Evolutionary conservation across 495 filamentous ascomycete genomes (phyloP).

Genomic region (Penicillium turbatum): DNA sequence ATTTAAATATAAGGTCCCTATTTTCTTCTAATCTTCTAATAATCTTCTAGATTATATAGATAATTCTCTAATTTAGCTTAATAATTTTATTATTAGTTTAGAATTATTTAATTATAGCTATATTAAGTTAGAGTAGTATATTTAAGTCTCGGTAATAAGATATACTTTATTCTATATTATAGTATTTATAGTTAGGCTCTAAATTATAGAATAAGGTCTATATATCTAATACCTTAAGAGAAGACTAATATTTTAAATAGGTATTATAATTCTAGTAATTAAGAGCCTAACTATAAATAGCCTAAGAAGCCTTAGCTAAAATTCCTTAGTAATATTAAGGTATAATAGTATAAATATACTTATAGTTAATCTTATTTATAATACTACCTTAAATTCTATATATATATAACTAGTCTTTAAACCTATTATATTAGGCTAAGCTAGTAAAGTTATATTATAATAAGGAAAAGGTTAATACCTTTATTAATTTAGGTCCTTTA

Average conservation of each 20-base stretch:
- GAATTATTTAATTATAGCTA: constrained; percentile 13
- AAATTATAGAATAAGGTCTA: constrained; percentile 19
- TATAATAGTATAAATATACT: neutral
- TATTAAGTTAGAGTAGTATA: constrained; percentile 13
- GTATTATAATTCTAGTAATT: constrained; percentile 22
- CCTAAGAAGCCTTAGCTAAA: constrained; percentile 22
- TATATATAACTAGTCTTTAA: constrained; percentile 16
- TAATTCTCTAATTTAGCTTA: constrained; percentile 15
- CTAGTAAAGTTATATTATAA: constrained; percentile 17
- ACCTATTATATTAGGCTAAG: constrained; percentile 17
- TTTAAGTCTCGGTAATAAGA: constrained; percentile 21
- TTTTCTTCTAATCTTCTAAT: constrained; percentile 3
- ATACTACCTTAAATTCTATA: constrained; percentile 18
- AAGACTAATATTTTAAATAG: constrained; percentile 23
- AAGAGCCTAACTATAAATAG: constrained; percentile 18
- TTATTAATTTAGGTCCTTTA: constrained; percentile 3
- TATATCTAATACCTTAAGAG: constrained; percentile 20
- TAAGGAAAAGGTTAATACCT: constrained; percentile 9
- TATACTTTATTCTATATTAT: constrained; percentile 25
- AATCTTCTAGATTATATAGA: constrained; percentile 13
- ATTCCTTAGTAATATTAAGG: neutral
- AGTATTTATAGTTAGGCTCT: constrained; percentile 20
- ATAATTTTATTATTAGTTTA: constrained; percentile 11
- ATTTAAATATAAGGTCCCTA: constrained; percentile 7
- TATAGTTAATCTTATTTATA: constrained; percentile 15